Conservation (phyloP, 371 early-diverging fungal genomes). For the Syncephalis plumigaleata region DNA sequence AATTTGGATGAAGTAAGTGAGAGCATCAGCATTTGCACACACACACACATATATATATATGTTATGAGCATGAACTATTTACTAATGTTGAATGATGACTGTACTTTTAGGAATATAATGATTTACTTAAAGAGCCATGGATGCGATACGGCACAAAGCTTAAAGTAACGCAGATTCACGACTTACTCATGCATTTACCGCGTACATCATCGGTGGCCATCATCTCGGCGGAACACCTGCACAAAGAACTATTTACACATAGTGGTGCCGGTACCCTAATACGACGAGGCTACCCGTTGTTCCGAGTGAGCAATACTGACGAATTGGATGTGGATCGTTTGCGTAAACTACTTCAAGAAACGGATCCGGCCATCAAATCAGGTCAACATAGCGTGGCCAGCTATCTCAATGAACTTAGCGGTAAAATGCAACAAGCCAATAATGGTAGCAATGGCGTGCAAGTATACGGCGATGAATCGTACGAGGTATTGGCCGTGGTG, state of each 20-base stretch:
- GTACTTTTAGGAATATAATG: constrained; percentile 16
- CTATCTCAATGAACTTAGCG: constrained; percentile 44
- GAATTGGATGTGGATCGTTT: constrained; percentile 68
- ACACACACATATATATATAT: no score
- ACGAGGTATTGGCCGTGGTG: constrained; percentile 75
- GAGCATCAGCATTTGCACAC: no score
- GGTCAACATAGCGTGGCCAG: constrained; percentile 53
- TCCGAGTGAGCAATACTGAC: constrained; percentile 37
- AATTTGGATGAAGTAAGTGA: constrained; percentile 82
- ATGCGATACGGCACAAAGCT: constrained; percentile 91
- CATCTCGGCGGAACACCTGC: constrained; percentile 87
- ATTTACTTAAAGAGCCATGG: constrained; percentile 79
- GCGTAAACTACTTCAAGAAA: constrained; percentile 56
- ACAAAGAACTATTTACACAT: constrained; percentile 94
- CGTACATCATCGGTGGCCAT: constrained; percentile 91
- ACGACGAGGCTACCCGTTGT: constrained; percentile 81
- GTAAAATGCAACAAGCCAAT: constrained; percentile 20
- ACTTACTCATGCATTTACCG: constrained; percentile 83
- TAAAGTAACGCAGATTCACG: constrained; percentile 90
- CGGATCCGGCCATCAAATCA: constrained; percentile 44
- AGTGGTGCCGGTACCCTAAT: constrained; percentile 91
- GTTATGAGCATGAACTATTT: no score
- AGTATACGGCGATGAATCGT: constrained; percentile 70
- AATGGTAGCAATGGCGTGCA: constrained; percentile 10
- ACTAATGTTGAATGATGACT: background rate